Percentiles rank a stretch among this genome's conserved stretches.
These are phyloP conservation scores for Coemansia guatemalensis DNA, from an alignment of 192 early-diverging fungal genomes.

Conservation along the genomic window DNA sequence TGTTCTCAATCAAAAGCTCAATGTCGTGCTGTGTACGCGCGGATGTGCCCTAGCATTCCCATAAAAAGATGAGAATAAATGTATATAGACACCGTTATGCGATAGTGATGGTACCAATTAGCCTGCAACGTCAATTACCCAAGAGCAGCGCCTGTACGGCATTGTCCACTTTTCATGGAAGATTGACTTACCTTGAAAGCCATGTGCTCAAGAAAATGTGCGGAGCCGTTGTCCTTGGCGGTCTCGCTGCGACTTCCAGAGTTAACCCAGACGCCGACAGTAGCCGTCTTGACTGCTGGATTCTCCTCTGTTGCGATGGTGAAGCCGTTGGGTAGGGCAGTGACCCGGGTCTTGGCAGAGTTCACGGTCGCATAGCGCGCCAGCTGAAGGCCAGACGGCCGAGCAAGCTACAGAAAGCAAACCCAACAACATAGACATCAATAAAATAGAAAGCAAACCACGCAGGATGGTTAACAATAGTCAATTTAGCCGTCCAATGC, in stretches of 20 bases:
- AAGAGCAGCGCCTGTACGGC: neutral
- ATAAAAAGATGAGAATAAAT: slow-evolving; percentile 15
- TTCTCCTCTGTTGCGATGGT: slow-evolving; percentile 83
- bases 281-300: slow-evolving; percentile 78
- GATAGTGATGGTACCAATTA: neutral
- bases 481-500: neutral
- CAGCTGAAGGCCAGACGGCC: slow-evolving; percentile 42
- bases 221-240: slow-evolving; percentile 86
- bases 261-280: slow-evolving; percentile 89
- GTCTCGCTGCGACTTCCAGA: slow-evolving; percentile 84
- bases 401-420: slow-evolving; percentile 31
- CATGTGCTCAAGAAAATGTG: slow-evolving; percentile 99
- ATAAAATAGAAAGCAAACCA: neutral
- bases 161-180: neutral
- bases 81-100: neutral
- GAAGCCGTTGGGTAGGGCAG: slow-evolving; percentile 75
- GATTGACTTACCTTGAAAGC: slow-evolving; percentile 73
- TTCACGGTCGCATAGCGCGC: slow-evolving; percentile 49
- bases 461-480: neutral
- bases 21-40: slow-evolving; percentile 84
- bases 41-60: slow-evolving; percentile 69
- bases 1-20: slow-evolving; percentile 96
- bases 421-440: neutral
- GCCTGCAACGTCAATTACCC: neutral
- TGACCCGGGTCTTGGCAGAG: slow-evolving; percentile 60